These are phyloP conservation scores for Epicoccum nigrum DNA, from an alignment of 2,329 filamentous ascomycete species.

Conservation along the genomic window DNA sequence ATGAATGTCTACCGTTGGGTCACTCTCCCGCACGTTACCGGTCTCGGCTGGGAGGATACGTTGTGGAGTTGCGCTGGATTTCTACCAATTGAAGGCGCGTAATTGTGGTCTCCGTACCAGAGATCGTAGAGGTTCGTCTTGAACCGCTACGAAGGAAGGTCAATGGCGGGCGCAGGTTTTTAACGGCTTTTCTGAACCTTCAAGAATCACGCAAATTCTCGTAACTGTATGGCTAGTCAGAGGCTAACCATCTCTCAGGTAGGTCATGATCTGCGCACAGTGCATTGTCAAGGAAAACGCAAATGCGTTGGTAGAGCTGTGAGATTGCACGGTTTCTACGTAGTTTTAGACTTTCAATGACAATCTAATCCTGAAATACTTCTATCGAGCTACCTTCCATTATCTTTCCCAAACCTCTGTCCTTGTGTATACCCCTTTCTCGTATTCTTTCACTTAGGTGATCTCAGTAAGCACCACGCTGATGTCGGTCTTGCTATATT, in stretches of 20 bases:
- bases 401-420: neutral
- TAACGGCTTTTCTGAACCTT: slow-evolving; percentile 68
- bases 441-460: neutral
- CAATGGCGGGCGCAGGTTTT: slow-evolving; percentile 64
- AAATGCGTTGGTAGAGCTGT: neutral
- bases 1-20: slow-evolving; percentile 68
- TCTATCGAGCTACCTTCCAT: neutral
- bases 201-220: slow-evolving; percentile 13
- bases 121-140: slow-evolving; percentile 46
- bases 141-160: slow-evolving; percentile 57
- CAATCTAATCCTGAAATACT: neutral
- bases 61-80: slow-evolving; percentile 71
- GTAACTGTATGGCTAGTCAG: slow-evolving; percentile 8
- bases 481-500: slow-evolving; percentile 6
- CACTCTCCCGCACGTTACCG: slow-evolving; percentile 74
- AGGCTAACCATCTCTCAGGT: slow-evolving; percentile 19
- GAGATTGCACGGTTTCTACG: too few relatives aligned
- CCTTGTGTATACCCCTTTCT: neutral
- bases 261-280: slow-evolving; percentile 3
- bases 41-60: slow-evolving; percentile 65
- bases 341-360: neutral
- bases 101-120: slow-evolving; percentile 63
- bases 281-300: neutral
- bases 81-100: slow-evolving; percentile 50
- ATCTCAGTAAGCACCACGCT: slow-evolving; percentile 11